Percentiles rank a stretch among this genome's conserved stretches.
These are phyloP conservation scores for Artemisia argyi DNA, from an alignment of 129 eudicot species.

Conservation along the genomic window DNA sequence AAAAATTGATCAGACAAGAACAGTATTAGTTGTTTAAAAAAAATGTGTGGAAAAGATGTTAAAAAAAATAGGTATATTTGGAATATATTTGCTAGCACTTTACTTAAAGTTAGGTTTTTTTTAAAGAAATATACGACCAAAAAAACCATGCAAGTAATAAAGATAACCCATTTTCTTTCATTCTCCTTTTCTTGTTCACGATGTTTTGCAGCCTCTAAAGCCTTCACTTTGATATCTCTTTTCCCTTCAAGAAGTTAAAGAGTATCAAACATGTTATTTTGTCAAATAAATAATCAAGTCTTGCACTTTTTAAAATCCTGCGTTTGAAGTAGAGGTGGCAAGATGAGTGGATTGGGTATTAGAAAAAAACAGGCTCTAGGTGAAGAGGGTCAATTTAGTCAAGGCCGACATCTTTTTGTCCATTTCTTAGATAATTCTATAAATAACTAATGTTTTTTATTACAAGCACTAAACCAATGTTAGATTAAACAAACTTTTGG, in stretches of 20 bases:
- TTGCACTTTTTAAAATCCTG: slow-evolving; percentile 11
- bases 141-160: not conserved
- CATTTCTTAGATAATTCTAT: not conserved
- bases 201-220: slow-evolving; percentile 83
- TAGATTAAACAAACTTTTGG: not conserved
- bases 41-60: not conserved
- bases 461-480: not conserved
- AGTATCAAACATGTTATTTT: not conserved
- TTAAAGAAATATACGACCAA: too few species aligned
- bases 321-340: slow-evolving; percentile 11
- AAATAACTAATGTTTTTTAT: not conserved
- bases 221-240: slow-evolving; percentile 84
- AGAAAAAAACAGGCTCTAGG: not conserved
- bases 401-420: slow-evolving; percentile 20
- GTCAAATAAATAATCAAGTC: not conserved
- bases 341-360: not conserved
- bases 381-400: not conserved
- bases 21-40: not conserved
- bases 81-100: too few species aligned
- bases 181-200: slow-evolving; percentile 70
- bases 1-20: not conserved
- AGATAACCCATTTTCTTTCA: slow-evolving; percentile 54
- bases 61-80: too few species aligned
- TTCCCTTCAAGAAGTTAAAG: slow-evolving; percentile 58
- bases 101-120: too few species aligned